A percentile compares a stretch with the other conserved stretches of the same genome.
phyloP scores from a whole-genome alignment of 495 filamentous ascomycete species.

The Amphirosellinia nigrospora region DNA sequence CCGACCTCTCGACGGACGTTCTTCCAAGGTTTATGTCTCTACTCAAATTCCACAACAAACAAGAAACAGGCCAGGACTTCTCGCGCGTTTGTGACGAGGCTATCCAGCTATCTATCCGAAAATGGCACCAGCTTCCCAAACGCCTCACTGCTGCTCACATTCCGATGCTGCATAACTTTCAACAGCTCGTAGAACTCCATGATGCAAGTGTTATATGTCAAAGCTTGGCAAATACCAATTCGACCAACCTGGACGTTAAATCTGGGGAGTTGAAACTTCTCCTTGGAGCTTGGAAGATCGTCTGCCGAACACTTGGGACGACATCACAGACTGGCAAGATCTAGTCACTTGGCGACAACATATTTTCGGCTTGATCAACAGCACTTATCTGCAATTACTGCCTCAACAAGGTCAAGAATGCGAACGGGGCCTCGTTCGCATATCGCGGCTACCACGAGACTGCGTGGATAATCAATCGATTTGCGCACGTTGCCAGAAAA shows the following conservation, averaged over 20 bases:
- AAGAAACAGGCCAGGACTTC: constrained; percentile 81
- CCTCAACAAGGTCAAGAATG: constrained; percentile 80
- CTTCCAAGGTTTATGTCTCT: constrained; percentile 98
- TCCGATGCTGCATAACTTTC: constrained; percentile 94
- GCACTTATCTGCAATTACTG: constrained; percentile 84
- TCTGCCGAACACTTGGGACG: constrained; percentile 97
- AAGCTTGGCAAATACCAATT: constrained; percentile 84
- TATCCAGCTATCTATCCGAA: constrained; percentile 93
- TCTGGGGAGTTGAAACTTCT: constrained; percentile 95
- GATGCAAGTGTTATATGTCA: constrained; percentile 95
- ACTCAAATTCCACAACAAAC: constrained; percentile 88
- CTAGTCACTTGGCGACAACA: constrained; percentile 99
- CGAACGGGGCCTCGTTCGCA: constrained; percentile 83
- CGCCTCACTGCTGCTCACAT: constrained; percentile 96
- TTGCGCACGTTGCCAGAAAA: constrained; percentile 96
- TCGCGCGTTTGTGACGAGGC: constrained; percentile 91
- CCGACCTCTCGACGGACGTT: constrained; percentile 92
- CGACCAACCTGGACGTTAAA: constrained; percentile 86
- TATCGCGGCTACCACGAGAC: constrained; percentile 98
- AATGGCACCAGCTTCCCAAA: constrained; percentile 95
- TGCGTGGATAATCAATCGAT: constrained; percentile 99
- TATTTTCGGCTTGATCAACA: constrained; percentile 97
- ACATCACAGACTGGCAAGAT: constrained; percentile 99
- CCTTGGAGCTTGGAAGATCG: constrained; percentile 92
- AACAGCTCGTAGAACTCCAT: constrained; percentile 96